Base-by-base conservation (phyloP, 306 rosid genomes). In the Delonix regia region DNA sequence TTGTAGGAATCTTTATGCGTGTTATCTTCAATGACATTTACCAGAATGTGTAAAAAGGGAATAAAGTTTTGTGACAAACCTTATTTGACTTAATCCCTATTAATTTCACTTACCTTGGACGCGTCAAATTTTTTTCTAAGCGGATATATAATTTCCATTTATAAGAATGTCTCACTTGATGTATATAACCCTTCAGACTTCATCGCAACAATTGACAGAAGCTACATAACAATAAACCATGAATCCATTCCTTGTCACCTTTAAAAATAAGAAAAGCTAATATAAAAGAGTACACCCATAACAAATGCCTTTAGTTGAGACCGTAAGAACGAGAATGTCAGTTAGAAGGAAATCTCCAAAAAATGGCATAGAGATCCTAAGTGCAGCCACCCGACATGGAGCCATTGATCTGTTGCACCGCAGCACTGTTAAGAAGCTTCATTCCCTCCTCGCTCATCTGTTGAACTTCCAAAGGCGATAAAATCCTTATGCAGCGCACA, bases 391-490 rank as follows among this genome's bases (percentile, higher is more conserved):
- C 85, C 10, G 87, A 44, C 22, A 68, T 16, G 53, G 82, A 68
- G 64, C 84, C 78, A 30, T 81, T 88, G 14, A 84, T 81, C 44
- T 89, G 89, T 72, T 88, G 92, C 85, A 84, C 80, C 12, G 88
- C 91, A 79, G 87, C 95, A 56, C 89, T 87, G 66, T 88, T 87
- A 13, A 90, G 93, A 82, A 92, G 95, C 83, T 88, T 78, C 95
- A 90, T 90, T 69, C 97, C 93, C 75, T 92, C 97, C 82, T 87
- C 92, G 10, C 97, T 92, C 95, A 92, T 90, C 86, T 90, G 87
- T 84, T 88, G 80, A 73, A 92, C 92, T 84, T 90, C 96, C n/a
- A 88, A 68, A 2, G 97, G 97, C 5, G 96, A 92, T 30, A 90
- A 85, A 73, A 92, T 92, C 72, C 90, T 87, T 45, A 92, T 90